These are phyloP conservation scores for Leonotis leonurus DNA, from an alignment of 257 asterid genomes.

Conservation along the genomic window DNA sequence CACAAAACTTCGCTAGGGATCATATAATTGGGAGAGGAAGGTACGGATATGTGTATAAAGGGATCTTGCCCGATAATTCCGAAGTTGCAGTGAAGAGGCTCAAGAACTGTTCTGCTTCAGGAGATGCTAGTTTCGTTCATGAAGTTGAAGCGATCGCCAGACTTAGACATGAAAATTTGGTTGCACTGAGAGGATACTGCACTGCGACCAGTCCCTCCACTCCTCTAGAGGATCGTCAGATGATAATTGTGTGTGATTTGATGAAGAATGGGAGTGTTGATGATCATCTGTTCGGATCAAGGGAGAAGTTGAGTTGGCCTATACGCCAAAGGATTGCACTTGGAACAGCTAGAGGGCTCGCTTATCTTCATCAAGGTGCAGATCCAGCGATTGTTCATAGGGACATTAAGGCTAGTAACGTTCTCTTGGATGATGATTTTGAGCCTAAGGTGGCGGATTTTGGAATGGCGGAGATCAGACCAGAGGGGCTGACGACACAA, in stretches of 20 bases:
- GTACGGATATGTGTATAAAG: constrained; percentile 83
- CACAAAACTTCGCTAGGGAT: constrained; percentile 48
- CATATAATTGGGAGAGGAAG: constrained; percentile 79
- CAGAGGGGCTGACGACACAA: constrained; percentile 78
- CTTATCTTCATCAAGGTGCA: constrained; percentile 79
- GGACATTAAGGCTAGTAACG: constrained; percentile 82
- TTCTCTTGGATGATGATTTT: constrained; percentile 68
- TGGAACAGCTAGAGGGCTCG: constrained; percentile 79
- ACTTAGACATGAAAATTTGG: constrained; percentile 70
- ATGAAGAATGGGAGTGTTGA: constrained; percentile 81
- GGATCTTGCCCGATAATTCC: constrained; percentile 57
- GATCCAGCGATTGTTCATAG: constrained; percentile 69
- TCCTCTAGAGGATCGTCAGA: constrained; percentile 69
- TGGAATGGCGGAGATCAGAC: constrained; percentile 79
- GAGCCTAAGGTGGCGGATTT: constrained; percentile 88
- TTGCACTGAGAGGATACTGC: constrained; percentile 77
- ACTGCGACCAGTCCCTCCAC: constrained; percentile 68
- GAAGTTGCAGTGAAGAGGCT: constrained; percentile 83
- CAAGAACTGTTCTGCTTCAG: constrained; percentile 78
- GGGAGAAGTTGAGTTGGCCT: constrained; percentile 63
- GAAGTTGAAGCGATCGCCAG: constrained; percentile 91
- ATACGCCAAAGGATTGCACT: constrained; percentile 65
- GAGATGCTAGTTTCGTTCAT: constrained; percentile 57
- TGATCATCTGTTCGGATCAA: constrained; percentile 62
- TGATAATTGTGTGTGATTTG: constrained; percentile 81